Percentiles rank a stretch among this genome's conserved stretches.
phyloP scores from a whole-genome alignment of 306 rosid genomes.

The Gastrolobium bilobum region DNA sequence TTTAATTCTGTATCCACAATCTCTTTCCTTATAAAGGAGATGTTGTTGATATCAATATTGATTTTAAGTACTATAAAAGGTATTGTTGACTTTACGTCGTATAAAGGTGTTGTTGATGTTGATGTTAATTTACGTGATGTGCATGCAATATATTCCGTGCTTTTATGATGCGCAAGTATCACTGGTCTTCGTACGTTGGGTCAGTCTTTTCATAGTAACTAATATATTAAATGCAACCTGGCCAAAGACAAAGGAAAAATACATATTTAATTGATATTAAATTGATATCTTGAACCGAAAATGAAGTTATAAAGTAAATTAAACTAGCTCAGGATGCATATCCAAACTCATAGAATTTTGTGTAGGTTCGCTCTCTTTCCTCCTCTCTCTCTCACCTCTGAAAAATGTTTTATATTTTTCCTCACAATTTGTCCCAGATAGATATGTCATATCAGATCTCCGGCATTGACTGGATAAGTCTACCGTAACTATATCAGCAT shows the following conservation, averaged over 20 bases:
- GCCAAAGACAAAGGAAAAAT: neutral
- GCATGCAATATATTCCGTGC: neutral
- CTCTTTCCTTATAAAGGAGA: too few relatives aligned
- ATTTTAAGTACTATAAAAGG: too few relatives aligned
- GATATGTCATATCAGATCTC: conserved; percentile 42
- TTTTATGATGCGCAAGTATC: neutral
- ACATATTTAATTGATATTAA: conserved; percentile 15
- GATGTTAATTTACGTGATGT: neutral
- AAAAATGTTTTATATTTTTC: neutral
- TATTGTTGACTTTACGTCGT: too few relatives aligned
- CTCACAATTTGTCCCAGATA: conserved; percentile 9
- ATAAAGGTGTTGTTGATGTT: too few relatives aligned
- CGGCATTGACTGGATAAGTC: conserved; percentile 44
- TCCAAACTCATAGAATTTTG: conserved; percentile 32
- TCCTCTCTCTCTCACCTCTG: conserved; percentile 33
- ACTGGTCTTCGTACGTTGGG: neutral
- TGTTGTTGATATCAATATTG: too few relatives aligned
- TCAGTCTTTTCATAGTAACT: neutral
- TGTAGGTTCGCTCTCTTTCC: neutral
- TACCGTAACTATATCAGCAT: conserved; percentile 36
- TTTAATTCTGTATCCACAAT: too few relatives aligned
- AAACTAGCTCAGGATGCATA: conserved; percentile 2
- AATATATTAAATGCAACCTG: neutral
- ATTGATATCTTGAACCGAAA: neutral
- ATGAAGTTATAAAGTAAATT: conserved; percentile 1